Base-by-base conservation (phyloP, 306 rosid species). In the Inga laurina region DNA sequence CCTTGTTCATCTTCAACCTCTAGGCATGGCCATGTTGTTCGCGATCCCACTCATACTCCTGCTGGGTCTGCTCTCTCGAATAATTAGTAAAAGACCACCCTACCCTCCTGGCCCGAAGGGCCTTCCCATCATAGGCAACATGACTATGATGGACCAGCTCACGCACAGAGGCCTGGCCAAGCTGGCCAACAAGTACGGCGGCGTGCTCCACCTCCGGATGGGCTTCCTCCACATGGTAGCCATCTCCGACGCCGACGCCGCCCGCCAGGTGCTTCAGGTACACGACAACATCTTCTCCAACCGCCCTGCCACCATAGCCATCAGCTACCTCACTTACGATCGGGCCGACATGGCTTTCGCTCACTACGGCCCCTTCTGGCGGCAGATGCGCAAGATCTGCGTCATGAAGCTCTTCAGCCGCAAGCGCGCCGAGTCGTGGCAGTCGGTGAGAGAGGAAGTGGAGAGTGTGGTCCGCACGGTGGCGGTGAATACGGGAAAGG, bases 291-390 rank as follows among this genome's bases (percentile, higher is more conserved):
- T 90, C 66, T 95, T 91, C 84, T 91, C 97, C 2, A 95, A 95
- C 70, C 91, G 97, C 1, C 98, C 98, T 0, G 92, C 98, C 11
- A 91, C 93, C 78, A 82, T 93, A 59, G 97, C 98, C 87, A 91
- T 95, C n/a, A 88, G 85, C 78, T 95, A 93, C 83, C 89, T 95
- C 7, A 91, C 98, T 37, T 93, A 95, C 64, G 90, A 89, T 82
- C 94, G 94, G 0, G 97, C 97, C 0, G 98, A 95, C 92, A 95
- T 95, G 98, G 98, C 97, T 0, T 95, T 95, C 6, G 97, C 98
- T 21, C 91, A 93, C 91, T 93, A 95, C 45, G 98, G 97, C 0
- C 97, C 98, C 18, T 95, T 93, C 70, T 95, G 98, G 98, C 86
- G 97, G 3, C 98, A 95, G 86, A 95, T 95, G 97, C 75, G 97